Evolutionary conservation across 2,329 filamentous ascomycete genomes (phyloP).

Genomic region (Cladophialophora yegresii): DNA sequence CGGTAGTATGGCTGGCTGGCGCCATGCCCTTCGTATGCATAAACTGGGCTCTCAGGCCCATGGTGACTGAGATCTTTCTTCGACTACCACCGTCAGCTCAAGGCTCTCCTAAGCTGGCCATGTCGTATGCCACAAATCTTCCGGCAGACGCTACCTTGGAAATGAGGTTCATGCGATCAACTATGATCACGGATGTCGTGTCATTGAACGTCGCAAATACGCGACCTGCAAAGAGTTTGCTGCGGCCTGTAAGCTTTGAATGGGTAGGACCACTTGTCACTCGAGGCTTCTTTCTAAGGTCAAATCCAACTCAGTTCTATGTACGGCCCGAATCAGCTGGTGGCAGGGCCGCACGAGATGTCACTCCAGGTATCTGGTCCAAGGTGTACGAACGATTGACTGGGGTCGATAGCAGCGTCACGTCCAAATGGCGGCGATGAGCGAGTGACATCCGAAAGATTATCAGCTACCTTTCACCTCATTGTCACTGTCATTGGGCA

Average conservation of each 20-base stretch:
- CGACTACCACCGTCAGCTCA: constrained; percentile 67
- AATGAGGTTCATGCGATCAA: constrained; percentile 51
- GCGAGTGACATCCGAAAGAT: background rate
- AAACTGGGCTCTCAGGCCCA: constrained; percentile 66
- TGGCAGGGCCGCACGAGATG: constrained; percentile 42
- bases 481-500: constrained; percentile 5
- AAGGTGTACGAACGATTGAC: constrained; percentile 47
- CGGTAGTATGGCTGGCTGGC: constrained; percentile 46
- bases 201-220: constrained; percentile 49
- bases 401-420: constrained; percentile 20
- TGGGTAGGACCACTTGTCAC: constrained; percentile 42
- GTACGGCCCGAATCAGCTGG: constrained; percentile 41
- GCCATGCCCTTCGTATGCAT: constrained; percentile 67
- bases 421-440: constrained; percentile 32
- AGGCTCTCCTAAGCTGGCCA: constrained; percentile 54
- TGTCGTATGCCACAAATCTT: constrained; percentile 49
- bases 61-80: constrained; percentile 71
- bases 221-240: constrained; percentile 40
- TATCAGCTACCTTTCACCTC: constrained; percentile 8
- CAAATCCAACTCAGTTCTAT: constrained; percentile 46
- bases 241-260: constrained; percentile 47
- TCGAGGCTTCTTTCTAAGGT: constrained; percentile 44
- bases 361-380: constrained; percentile 49
- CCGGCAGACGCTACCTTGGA: constrained; percentile 49
- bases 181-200: constrained; percentile 47